phyloP scores from a whole-genome alignment of 768 basidiomycete genomes.

The Lactifluus subvellereus region DNA sequence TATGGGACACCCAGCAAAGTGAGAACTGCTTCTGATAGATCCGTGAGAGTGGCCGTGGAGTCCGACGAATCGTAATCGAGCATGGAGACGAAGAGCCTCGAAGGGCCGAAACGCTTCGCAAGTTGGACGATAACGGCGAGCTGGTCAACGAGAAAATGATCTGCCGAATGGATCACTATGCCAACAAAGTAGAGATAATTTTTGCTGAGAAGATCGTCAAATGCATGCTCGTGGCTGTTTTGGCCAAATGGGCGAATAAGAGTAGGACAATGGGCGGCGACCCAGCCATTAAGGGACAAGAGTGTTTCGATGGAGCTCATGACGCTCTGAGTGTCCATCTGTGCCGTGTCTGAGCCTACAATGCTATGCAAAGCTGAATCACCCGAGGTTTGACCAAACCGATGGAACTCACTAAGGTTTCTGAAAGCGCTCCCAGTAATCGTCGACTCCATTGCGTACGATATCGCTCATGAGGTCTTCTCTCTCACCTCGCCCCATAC shows the following conservation, averaged over 20 bases:
- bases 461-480: conserved; percentile 74
- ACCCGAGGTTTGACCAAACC: not conserved
- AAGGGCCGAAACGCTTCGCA: conserved; percentile 81
- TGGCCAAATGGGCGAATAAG: conserved; percentile 92
- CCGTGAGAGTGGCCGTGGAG: conserved; percentile 89
- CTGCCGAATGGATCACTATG: conserved; percentile 93
- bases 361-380: conserved; percentile 45
- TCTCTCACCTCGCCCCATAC: conserved; percentile 82
- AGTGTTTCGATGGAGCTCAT: conserved; percentile 87
- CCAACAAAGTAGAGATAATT: conserved; percentile 92
- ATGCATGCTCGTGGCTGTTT: conserved; percentile 78
- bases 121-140: conserved; percentile 97
- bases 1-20: conserved; percentile 91
- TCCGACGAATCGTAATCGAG: conserved; percentile 94
- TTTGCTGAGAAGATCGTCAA: conserved; percentile 79
- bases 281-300: conserved; percentile 97
- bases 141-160: conserved; percentile 98
- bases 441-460: conserved; percentile 68
- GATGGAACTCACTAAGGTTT: conserved; percentile 69
- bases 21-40: conserved; percentile 92
- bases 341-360: conserved; percentile 71
- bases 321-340: conserved; percentile 87
- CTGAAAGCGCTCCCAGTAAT: conserved; percentile 93
- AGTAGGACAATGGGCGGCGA: conserved; percentile 90
- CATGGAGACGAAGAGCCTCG: conserved; percentile 95